These are phyloP conservation scores for Hamamelis virginiana DNA, from an alignment of 164 flowering plant species.

Conservation along the genomic window DNA sequence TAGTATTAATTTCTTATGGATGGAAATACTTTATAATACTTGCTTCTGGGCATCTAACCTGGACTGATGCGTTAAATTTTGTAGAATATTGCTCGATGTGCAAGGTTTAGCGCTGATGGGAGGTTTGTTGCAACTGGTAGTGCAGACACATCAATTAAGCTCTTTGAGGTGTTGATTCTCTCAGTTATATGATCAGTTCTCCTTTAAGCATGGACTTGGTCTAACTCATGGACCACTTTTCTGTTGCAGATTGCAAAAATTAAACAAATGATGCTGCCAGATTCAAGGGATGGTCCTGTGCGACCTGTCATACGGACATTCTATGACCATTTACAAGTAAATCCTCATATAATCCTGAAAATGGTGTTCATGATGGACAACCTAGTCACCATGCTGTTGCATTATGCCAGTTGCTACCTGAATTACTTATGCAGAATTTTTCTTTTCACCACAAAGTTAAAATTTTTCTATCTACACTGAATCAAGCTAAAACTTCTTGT, in stretches of 20 bases:
- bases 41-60: conserved; percentile 3
- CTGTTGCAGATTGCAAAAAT: conserved; percentile 58
- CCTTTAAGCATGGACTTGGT: neutral
- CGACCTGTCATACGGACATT: conserved; percentile 79
- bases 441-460: no score
- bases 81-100: conserved; percentile 85
- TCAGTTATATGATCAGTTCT: conserved; percentile 3
- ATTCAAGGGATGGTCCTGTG: conserved; percentile 67
- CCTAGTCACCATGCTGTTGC: neutral
- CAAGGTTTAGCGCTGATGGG: conserved; percentile 89
- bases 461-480: neutral
- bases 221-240: conserved; percentile 8
- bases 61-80: conserved; percentile 20
- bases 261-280: conserved; percentile 88
- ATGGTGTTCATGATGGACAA: neutral
- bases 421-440: no score
- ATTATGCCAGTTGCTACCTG: neutral
- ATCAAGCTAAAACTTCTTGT: neutral
- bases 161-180: conserved; percentile 67
- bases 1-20: neutral
- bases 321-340: conserved; percentile 81
- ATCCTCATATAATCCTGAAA: neutral
- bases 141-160: conserved; percentile 83
- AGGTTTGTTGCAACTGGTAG: conserved; percentile 85
- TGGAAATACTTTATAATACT: neutral